Percentiles rank a stretch among this genome's conserved stretches.
Conservation (phyloP, 1,139 yeast species). For the Scheffersomyces segobiensis region DNA sequence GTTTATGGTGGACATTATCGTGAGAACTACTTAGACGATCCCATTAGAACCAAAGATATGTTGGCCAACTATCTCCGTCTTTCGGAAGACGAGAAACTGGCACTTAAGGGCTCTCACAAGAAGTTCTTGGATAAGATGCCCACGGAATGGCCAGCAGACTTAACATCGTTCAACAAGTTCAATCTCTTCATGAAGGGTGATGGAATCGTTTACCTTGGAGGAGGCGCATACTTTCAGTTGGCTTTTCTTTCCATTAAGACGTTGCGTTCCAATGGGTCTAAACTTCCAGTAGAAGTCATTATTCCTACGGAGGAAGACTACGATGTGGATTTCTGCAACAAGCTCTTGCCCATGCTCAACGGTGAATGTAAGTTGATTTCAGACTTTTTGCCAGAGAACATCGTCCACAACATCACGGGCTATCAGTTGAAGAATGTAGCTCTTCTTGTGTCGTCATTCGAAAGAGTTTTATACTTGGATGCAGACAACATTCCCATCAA, state of each 20-base stretch:
- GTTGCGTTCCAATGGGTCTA: conserved; percentile 18
- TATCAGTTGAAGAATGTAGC: conserved; percentile 23
- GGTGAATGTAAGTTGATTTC: conserved; percentile 32
- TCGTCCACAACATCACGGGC: conserved; percentile 11
- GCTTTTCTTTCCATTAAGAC: conserved; percentile 20
- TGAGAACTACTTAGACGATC: conserved; percentile 31
- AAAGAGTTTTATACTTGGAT: conserved; percentile 21
- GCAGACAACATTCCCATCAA: conserved; percentile 23
- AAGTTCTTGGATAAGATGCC: background rate
- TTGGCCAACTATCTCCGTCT: conserved; percentile 23
- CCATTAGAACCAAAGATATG: conserved; percentile 26
- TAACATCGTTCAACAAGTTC: background rate
- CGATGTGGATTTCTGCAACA: conserved; percentile 18
- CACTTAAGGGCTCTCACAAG: conserved; percentile 22
- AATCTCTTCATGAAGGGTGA: conserved; percentile 11
- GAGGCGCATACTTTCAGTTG: conserved; percentile 18
- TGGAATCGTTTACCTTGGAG: conserved; percentile 19
- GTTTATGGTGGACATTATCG: conserved; percentile 38
- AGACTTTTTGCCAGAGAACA: conserved; percentile 16
- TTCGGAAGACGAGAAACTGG: conserved; percentile 18
- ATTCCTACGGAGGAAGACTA: conserved; percentile 17
- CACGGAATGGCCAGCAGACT: background rate
- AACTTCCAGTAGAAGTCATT: conserved; percentile 18
- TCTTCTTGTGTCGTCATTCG: conserved; percentile 20
- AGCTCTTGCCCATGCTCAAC: conserved; percentile 15